Percentiles rank a stretch among this genome's conserved stretches.
Conservation (phyloP, 768 basidiomycete genomes). For the Suillus plorans region DNA sequence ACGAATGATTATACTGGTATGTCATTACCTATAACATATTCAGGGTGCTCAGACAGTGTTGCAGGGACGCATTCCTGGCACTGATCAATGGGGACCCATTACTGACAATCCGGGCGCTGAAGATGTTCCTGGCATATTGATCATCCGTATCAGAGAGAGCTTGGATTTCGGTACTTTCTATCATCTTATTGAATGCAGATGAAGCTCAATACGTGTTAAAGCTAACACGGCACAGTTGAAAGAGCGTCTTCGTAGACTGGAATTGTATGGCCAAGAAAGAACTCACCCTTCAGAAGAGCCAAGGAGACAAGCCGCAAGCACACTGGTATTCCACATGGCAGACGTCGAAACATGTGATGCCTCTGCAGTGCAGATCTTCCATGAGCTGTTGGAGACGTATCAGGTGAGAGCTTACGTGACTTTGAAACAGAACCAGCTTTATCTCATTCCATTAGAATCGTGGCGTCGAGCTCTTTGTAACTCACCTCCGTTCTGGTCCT, state of each 20-base stretch:
- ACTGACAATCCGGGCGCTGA: constrained; percentile 87
- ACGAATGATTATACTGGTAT: constrained; percentile 86
- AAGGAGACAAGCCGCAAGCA: constrained; percentile 66
- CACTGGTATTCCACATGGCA: constrained; percentile 89
- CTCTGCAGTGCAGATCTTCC: constrained; percentile 83
- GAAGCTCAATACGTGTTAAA: not conserved
- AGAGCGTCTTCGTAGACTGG: constrained; percentile 83
- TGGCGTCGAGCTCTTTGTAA: constrained; percentile 44
- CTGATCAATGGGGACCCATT: constrained; percentile 87
- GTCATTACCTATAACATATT: constrained; percentile 14
- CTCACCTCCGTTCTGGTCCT: constrained; percentile 41
- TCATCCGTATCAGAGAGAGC: constrained; percentile 86
- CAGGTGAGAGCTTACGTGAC: constrained; percentile 42
- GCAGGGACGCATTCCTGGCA: constrained; percentile 86
- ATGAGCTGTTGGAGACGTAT: constrained; percentile 78
- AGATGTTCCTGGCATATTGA: constrained; percentile 76
- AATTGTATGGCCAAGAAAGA: constrained; percentile 78
- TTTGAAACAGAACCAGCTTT: not conserved
- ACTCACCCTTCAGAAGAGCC: constrained; percentile 91
- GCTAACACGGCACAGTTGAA: constrained; percentile 10
- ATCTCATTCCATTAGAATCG: constrained; percentile 32
- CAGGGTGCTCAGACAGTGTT: not conserved
- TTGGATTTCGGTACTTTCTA: constrained; percentile 75
- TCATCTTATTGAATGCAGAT: constrained; percentile 2
- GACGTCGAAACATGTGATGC: constrained; percentile 92